Base-by-base conservation (phyloP, 371 early-diverging fungal genomes). In the Rhizopus microsporus region DNA sequence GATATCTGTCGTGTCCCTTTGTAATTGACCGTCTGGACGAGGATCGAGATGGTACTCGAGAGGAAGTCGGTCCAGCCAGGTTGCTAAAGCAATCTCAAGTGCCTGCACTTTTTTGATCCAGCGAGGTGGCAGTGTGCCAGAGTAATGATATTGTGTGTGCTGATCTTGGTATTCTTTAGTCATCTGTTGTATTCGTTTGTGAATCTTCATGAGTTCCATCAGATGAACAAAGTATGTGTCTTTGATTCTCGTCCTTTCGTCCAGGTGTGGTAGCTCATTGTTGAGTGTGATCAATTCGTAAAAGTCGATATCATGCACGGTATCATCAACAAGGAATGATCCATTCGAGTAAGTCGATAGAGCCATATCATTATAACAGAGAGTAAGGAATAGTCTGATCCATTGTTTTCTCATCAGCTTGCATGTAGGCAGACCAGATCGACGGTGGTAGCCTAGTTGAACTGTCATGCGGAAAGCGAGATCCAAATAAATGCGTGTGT, bases 21-120 rank as follows among this genome's bases (percentile, higher is more conserved):
- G 47, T 23, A n/a, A 12, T 9, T 42, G 30, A 15, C 9, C 43
- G 44, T 12, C 50, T 54, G 1, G 71, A 64, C 23, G 63, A 0
- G 71, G 71, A 40, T 75, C 72, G 2, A 70, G 63, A 13, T 70
- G 74, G 38, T 71, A 72, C 31, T 69, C 56, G 1, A 57, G 56
- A 0, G 77, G 74, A 6, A 77, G 38, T 5, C 70, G 70, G 31
- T 68, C 69, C 40, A 68, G 73, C 78, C 78, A 78, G 37, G 56
- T 61, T 4, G 71, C 65, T 9, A 78, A 45, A 1, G 65, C 63
- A n/a, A 72, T 38, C 37, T 78, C 78, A 7, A 78, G 43, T 15
- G 57, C 55, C 38, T 70, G 68, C 3, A 75, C 58, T 32, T 59
- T 60, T 15, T 65, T 68, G 1, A 62, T 59, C 72, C 71, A 75